Conservation (phyloP, 176 grass and related monocot species). For the Aegilops speltoides region DNA sequence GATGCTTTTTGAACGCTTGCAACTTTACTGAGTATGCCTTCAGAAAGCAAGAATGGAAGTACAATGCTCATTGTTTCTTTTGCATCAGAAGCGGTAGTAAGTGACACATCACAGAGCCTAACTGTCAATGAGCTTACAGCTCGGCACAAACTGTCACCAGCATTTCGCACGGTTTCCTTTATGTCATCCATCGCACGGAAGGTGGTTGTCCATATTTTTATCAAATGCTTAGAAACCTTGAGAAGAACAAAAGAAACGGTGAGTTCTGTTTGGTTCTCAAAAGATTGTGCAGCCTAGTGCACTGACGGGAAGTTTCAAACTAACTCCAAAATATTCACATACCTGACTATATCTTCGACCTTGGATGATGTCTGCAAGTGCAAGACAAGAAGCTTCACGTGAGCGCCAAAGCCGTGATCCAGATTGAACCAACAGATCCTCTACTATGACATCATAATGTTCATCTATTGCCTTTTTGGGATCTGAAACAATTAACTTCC, state of each 20-base stretch:
- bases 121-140: slow-evolving; percentile 79
- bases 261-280: not conserved
- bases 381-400: slow-evolving; percentile 96
- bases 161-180: slow-evolving; percentile 96
- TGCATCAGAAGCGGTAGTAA: slow-evolving; percentile 80
- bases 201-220: slow-evolving; percentile 79
- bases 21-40: slow-evolving; percentile 98
- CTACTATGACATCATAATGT: slow-evolving; percentile 79
- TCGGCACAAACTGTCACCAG: slow-evolving; percentile 92
- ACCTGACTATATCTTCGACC: slow-evolving; percentile 91
- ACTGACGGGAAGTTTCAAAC: slow-evolving; percentile 21
- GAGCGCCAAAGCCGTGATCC: slow-evolving; percentile 98
- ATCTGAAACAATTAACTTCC: slow-evolving; percentile 96
- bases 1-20: slow-evolving; percentile 88
- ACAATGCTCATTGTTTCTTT: slow-evolving; percentile 88
- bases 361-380: slow-evolving; percentile 95
- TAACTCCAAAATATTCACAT: slow-evolving; percentile 9
- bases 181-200: slow-evolving; percentile 99
- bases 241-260: slow-evolving; percentile 25
- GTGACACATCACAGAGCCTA: slow-evolving; percentile 80
- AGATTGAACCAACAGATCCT: slow-evolving; percentile 93
- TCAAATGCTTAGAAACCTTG: slow-evolving; percentile 88
- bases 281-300: not conserved
- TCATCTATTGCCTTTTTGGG: slow-evolving; percentile 94
- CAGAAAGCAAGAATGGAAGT: slow-evolving; percentile 86